Base-by-base conservation (phyloP, 345 rosid genomes). In the Citrus reticulata region DNA sequence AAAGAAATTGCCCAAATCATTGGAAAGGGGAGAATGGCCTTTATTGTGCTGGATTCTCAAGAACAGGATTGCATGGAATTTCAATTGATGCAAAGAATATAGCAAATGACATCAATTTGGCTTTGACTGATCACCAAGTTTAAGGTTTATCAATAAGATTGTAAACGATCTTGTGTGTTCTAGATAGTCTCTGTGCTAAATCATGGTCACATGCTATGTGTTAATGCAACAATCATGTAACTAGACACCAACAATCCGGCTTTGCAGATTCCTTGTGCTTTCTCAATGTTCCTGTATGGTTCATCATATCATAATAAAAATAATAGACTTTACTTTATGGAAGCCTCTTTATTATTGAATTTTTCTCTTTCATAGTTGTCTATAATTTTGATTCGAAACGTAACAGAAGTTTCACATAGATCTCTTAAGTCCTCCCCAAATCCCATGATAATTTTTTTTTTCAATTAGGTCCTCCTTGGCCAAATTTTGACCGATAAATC, bases 1-100 rank as follows among this genome's bases (percentile, higher is more conserved):
- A 79, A 42, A 32, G 7, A 5, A 74, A 71, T 4, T 78, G 80
- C 55, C 91, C 89, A 0, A 40, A 75, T 5, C 87, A 82, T 7
- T 93, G 91, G 93, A 90, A 92, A 78, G 92, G 96, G 29, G 68
- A 80, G 54, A 86, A 83, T 8, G 88, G 87, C 5, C 70, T 91
- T 27, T 91, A 90, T 22, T 78, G 87, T 57, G 83, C 73, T 8
- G 95, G 95, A 34, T 87, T 92, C 78, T 60, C 89, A 0, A 81
- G 85, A 63, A 81, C 49, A 9, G 93, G 97, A 59, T 78, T 92
- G 1, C 54, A 55, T 2, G 93, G 92, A 13, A 87, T 85, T 2
- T 74, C 92, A 0, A 34, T 25, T 6, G 93, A 93, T 73, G 92
- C 93, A 1, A 42, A 68, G 46, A 83, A 84, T 4, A 79, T 90